Percentiles rank a stretch among this genome's conserved stretches.
phyloP scores from a whole-genome alignment of 2,329 filamentous ascomycete genomes.

The Amphichorda felina region DNA sequence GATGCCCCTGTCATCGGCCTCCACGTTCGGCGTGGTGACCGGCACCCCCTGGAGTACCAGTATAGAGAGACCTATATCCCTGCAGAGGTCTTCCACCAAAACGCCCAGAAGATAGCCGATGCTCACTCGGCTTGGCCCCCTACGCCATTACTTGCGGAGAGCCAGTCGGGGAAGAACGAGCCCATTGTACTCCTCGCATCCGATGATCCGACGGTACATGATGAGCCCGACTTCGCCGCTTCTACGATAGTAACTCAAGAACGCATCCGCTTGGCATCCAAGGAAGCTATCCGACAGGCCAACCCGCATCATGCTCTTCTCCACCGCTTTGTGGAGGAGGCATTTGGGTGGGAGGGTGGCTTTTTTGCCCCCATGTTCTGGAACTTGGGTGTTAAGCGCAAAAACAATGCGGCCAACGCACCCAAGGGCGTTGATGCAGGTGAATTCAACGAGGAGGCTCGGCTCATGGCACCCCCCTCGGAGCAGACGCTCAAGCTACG shows the following conservation, averaged over 20 bases:
- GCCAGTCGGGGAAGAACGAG: slow-evolving; percentile 14
- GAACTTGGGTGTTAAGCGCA: slow-evolving; percentile 49
- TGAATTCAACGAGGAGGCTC: slow-evolving; percentile 11
- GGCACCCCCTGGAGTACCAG: slow-evolving; percentile 65
- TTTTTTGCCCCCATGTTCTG: slow-evolving; percentile 78
- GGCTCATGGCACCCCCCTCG: slow-evolving; percentile 21
- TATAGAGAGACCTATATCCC: slow-evolving; percentile 72
- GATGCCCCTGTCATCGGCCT: slow-evolving; percentile 44
- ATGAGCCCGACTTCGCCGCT: slow-evolving; percentile 48
- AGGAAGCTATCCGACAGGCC: slow-evolving; percentile 29
- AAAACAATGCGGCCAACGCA: slow-evolving; percentile 23
- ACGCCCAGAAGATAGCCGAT: slow-evolving; percentile 43
- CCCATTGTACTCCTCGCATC: slow-evolving; percentile 53
- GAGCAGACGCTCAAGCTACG: slow-evolving; percentile 53
- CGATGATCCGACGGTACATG: slow-evolving; percentile 69
- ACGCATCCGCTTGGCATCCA: slow-evolving; percentile 63
- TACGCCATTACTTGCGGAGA: neutral
- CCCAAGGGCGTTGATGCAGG: slow-evolving; percentile 12
- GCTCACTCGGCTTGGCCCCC: slow-evolving; percentile 12
- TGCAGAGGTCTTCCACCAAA: slow-evolving; percentile 51
- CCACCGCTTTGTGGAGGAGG: slow-evolving; percentile 38
- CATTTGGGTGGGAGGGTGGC: slow-evolving; percentile 78
- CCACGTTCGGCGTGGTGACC: slow-evolving; percentile 71
- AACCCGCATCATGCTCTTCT: slow-evolving; percentile 18
- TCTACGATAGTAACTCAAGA: slow-evolving; percentile 56